Percentiles rank a stretch among this genome's conserved stretches.
Evolutionary conservation across 106 monocot species (phyloP).

Genomic region (Allium sativum): DNA sequence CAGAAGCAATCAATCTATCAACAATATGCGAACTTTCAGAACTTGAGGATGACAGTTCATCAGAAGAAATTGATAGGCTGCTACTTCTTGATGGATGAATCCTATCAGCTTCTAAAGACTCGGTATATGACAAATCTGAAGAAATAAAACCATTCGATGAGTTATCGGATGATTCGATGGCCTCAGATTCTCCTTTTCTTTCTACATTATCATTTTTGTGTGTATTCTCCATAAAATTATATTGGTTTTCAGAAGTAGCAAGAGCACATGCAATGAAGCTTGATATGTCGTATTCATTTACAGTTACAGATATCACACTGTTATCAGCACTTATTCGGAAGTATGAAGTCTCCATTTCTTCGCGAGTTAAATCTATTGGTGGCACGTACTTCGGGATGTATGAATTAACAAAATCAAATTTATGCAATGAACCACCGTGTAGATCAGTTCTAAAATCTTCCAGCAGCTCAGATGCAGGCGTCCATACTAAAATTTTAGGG

Average conservation of each 20-base stretch:
- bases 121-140: slow-evolving; percentile 28
- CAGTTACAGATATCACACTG: slow-evolving; percentile 36
- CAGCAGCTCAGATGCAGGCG: slow-evolving; percentile 32
- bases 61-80: slow-evolving; percentile 37
- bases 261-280: slow-evolving; percentile 68
- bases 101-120: slow-evolving; percentile 31
- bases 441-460: slow-evolving; percentile 43
- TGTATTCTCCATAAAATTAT: slow-evolving; percentile 1
- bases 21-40: slow-evolving; percentile 26
- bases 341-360: slow-evolving; percentile 26
- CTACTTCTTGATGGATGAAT: slow-evolving; percentile 23
- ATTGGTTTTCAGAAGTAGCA: slow-evolving; percentile 25
- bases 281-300: slow-evolving; percentile 67
- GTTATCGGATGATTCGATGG: slow-evolving; percentile 12
- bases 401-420: slow-evolving; percentile 43
- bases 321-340: slow-evolving; percentile 35
- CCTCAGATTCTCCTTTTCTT: slow-evolving; percentile 20
- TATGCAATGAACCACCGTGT: slow-evolving; percentile 32
- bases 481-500: slow-evolving; percentile 59
- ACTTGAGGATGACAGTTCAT: slow-evolving; percentile 32
- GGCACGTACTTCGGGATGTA: slow-evolving; percentile 43
- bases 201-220: slow-evolving; percentile 21
- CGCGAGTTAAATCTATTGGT: slow-evolving; percentile 15
- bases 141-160: slow-evolving; percentile 27
- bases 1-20: slow-evolving; percentile 32